Conservation (phyloP, 768 basidiomycete genomes). For the Pleurotus eryngii region DNA sequence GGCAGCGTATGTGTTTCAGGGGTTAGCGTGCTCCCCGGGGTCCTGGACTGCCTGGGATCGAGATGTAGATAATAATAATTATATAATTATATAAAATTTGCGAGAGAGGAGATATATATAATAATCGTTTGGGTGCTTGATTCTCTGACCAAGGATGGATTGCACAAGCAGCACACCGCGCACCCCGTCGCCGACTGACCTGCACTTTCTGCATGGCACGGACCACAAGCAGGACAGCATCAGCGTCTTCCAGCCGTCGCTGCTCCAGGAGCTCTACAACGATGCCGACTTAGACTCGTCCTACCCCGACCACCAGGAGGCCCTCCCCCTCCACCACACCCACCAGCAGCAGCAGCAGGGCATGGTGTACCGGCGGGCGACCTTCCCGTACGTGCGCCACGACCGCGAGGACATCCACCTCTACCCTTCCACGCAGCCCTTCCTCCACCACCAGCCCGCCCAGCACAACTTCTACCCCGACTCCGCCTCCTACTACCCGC, state of each 20-base stretch:
- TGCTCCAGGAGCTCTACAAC: slow-evolving; percentile 67
- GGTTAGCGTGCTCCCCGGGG: too few relatives aligned
- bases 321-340: too few relatives aligned
- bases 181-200: slow-evolving; percentile 63
- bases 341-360: slow-evolving; percentile 22
- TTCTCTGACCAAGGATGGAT: background rate
- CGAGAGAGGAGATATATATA: background rate
- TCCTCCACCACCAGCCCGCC: slow-evolving; percentile 38
- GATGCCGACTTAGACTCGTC: slow-evolving; percentile 49
- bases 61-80: too few relatives aligned
- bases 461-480: slow-evolving; percentile 27
- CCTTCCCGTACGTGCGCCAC: slow-evolving; percentile 74
- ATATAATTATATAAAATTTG: too few relatives aligned
- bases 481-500: slow-evolving; percentile 18
- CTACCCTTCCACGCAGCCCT: slow-evolving; percentile 24
- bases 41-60: too few relatives aligned
- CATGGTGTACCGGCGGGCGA: slow-evolving; percentile 55
- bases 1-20: too few relatives aligned
- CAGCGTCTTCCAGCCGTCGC: slow-evolving; percentile 52
- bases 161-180: slow-evolving; percentile 50
- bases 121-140: background rate
- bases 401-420: slow-evolving; percentile 47
- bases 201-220: slow-evolving; percentile 18
- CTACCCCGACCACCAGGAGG: slow-evolving; percentile 16
- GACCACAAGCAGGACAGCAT: slow-evolving; percentile 39